phyloP scores from a whole-genome alignment of 2,329 filamentous ascomycete genomes.

The Fusarium cyanostomum region DNA sequence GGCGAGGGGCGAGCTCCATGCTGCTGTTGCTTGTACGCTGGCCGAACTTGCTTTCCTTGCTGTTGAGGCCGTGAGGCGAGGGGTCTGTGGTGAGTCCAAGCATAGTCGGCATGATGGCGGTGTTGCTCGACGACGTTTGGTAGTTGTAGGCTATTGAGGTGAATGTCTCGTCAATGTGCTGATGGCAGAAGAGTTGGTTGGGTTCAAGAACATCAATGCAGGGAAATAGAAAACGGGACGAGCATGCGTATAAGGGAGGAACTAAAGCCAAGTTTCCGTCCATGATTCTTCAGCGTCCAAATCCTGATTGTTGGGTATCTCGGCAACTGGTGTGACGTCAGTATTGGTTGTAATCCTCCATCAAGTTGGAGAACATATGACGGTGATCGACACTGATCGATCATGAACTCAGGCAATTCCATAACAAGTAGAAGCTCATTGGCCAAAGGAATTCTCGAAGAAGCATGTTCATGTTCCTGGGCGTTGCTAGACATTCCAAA shows the following conservation, averaged over 20 bases:
- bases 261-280: constrained; percentile 24
- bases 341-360: constrained; percentile 20
- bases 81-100: constrained; percentile 42
- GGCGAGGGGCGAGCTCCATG: constrained; percentile 35
- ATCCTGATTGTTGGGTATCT: constrained; percentile 43
- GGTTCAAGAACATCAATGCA: constrained; percentile 1
- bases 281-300: constrained; percentile 36
- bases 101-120: constrained; percentile 42
- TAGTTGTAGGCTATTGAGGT: not conserved
- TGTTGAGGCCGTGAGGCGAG: constrained; percentile 37
- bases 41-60: constrained; percentile 28
- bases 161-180: not conserved
- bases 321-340: constrained; percentile 41
- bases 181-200: not conserved
- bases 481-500: constrained; percentile 7
- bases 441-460: not conserved
- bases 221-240: not conserved
- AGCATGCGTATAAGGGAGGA: constrained; percentile 23
- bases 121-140: not conserved
- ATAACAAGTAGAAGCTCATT: not conserved
- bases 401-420: constrained; percentile 9
- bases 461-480: constrained; percentile 10
- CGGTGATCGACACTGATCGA: constrained; percentile 36
- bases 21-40: constrained; percentile 17
- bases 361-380: constrained; percentile 37